Evolutionary conservation across 257 asterid genomes (phyloP).

Genomic region (Solanum chilense): DNA sequence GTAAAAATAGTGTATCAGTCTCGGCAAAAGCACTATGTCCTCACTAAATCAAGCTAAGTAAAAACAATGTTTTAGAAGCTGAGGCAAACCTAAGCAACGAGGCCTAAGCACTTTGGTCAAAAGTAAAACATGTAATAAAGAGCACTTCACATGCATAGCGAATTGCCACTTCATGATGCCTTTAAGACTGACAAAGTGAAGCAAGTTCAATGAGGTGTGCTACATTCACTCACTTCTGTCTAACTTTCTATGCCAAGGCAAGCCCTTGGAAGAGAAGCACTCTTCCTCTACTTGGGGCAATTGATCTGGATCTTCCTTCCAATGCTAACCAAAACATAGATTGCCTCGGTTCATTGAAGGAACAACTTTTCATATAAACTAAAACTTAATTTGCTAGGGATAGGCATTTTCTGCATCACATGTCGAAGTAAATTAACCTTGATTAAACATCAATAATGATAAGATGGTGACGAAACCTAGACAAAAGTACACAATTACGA

Average conservation of each 20-base stretch:
- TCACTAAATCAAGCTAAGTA: neutral
- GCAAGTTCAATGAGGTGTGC: neutral
- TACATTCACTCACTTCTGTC: neutral
- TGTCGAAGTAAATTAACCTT: neutral
- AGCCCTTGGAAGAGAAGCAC: neutral
- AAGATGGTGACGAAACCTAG: neutral
- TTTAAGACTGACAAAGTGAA: neutral
- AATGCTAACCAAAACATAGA: neutral
- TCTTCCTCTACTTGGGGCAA: neutral
- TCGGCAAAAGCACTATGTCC: neutral
- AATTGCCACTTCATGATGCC: neutral
- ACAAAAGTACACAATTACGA: neutral
- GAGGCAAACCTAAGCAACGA: neutral
- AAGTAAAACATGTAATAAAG: neutral
- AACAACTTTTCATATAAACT: neutral
- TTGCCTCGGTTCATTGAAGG: neutral
- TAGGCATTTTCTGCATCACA: neutral
- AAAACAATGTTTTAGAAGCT: neutral
- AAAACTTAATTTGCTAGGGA: neutral
- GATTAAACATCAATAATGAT: neutral
- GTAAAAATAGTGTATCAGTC: neutral
- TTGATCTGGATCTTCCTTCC: neutral
- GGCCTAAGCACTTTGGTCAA: neutral
- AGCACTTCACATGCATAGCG: neutral
- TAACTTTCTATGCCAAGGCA: neutral